phyloP scores from a whole-genome alignment of 2,329 filamentous ascomycete genomes.

The Botrytis deweyae region DNA sequence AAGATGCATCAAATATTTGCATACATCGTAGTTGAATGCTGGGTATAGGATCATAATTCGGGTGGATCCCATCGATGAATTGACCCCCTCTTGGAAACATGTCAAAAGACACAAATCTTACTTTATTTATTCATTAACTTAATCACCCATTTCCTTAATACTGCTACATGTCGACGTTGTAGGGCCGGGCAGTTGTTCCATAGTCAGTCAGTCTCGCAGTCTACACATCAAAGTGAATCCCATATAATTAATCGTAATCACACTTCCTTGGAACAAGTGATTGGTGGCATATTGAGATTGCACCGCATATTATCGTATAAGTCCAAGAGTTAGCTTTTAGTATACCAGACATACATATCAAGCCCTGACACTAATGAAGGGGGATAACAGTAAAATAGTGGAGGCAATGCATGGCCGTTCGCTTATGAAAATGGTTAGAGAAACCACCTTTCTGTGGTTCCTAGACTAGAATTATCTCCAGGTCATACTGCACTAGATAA shows the following conservation, averaged over 20 bases:
- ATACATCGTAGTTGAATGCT: background rate
- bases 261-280: background rate
- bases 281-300: background rate
- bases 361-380: background rate
- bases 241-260: background rate
- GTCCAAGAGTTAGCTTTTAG: background rate
- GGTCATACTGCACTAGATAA: background rate
- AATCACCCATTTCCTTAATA: background rate
- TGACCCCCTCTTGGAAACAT: background rate
- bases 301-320: background rate
- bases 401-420: background rate
- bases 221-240: background rate
- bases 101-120: background rate
- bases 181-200: background rate
- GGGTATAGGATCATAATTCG: background rate
- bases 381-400: background rate
- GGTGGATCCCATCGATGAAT: constrained; percentile 4
- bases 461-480: background rate
- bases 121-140: background rate
- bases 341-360: background rate
- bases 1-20: constrained; percentile 8
- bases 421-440: background rate
- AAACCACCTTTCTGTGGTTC: background rate
- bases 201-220: background rate
- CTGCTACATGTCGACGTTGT: background rate